A percentile compares a stretch with the other conserved stretches of the same genome.
Evolutionary conservation across 176 grass and related monocot genomes (phyloP).

Genomic region (Ensete ventricosum): DNA sequence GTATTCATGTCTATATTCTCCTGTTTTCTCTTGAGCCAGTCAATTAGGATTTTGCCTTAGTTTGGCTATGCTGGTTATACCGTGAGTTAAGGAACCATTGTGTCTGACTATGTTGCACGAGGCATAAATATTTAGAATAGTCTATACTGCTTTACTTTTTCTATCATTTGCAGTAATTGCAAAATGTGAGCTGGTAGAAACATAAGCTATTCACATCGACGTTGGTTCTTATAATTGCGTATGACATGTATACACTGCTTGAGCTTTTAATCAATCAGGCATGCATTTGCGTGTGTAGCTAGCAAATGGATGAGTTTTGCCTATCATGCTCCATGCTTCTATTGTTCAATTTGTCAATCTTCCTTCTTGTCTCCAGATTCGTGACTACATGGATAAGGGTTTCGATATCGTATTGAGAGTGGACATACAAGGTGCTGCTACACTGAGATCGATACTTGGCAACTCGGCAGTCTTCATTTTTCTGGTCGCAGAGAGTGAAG

Average conservation of each 20-base stretch:
- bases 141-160: not conserved
- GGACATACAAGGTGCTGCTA: slow-evolving; percentile 91
- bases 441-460: slow-evolving; percentile 64
- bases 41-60: no score
- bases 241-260: not conserved
- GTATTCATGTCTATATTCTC: no score
- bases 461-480: slow-evolving; percentile 92
- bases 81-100: no score
- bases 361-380: slow-evolving; percentile 42
- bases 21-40: no score
- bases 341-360: not conserved
- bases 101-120: no score
- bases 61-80: not conserved
- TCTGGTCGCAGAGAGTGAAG: slow-evolving; percentile 80
- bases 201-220: not conserved
- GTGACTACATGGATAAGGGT: slow-evolving; percentile 84
- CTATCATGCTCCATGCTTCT: not conserved
- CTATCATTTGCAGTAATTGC: no score
- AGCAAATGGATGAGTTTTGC: not conserved
- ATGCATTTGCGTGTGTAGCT: not conserved
- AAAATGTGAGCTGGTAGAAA: no score
- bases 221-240: not conserved
- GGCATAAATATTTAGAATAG: not conserved
- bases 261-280: not conserved
- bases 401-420: slow-evolving; percentile 89